These are phyloP conservation scores for Paracorniculantispora psalliotae DNA, from an alignment of 2,329 filamentous ascomycete species.

Conservation along the genomic window DNA sequence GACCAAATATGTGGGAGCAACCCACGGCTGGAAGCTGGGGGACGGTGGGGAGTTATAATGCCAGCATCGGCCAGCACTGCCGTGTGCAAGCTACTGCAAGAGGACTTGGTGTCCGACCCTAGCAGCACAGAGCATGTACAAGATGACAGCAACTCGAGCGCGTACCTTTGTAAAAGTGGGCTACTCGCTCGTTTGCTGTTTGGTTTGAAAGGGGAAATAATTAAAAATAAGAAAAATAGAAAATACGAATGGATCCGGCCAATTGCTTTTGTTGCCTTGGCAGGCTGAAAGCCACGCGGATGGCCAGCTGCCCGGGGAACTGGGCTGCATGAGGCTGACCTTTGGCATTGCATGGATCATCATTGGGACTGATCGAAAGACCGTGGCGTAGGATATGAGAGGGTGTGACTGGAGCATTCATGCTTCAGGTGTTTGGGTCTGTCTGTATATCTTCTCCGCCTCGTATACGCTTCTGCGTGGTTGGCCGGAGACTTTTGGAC, in stretches of 20 bases:
- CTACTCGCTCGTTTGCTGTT: not conserved
- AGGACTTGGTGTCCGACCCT: not conserved
- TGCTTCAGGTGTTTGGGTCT: not conserved
- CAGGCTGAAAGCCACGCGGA: slow-evolving; percentile 8
- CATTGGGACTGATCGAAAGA: not conserved
- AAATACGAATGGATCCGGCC: not conserved
- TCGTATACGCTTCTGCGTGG: not conserved
- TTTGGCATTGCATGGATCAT: not conserved
- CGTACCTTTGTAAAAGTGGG: not conserved
- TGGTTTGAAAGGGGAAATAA: not conserved
- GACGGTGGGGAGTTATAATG: not conserved
- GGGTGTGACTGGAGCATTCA: not conserved
- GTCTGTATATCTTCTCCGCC: not conserved
- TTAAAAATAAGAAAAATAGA: not conserved
- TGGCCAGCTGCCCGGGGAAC: not conserved
- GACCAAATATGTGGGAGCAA: too few relatives aligned
- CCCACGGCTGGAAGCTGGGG: not conserved
- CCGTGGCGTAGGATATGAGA: not conserved
- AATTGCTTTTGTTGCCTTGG: slow-evolving; percentile 1
- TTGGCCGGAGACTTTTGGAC: not conserved
- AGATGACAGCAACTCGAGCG: not conserved
- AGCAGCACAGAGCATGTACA: not conserved
- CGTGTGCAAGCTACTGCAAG: not conserved
- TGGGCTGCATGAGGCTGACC: slow-evolving; percentile 10
- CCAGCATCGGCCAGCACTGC: not conserved